Conservation (phyloP, 768 basidiomycete genomes). For the Termitomyces sp. region DNA sequence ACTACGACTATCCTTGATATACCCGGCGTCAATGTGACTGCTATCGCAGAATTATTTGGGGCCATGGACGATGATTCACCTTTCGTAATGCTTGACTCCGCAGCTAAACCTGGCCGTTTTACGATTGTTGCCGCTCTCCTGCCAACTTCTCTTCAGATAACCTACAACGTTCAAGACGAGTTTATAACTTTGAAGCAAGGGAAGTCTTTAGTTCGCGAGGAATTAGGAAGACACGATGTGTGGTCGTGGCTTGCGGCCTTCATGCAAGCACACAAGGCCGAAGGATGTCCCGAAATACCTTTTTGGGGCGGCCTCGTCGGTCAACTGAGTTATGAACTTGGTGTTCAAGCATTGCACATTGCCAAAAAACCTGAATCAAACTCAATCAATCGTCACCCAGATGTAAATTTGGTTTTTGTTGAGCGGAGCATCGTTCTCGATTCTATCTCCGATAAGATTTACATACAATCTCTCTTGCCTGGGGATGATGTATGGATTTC, state of each 20-base stretch:
- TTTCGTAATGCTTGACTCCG: slow-evolving; percentile 73
- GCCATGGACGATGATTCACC: slow-evolving; percentile 51
- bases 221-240: slow-evolving; percentile 46
- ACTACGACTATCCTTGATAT: slow-evolving; percentile 35
- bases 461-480: slow-evolving; percentile 61
- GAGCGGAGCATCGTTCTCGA: slow-evolving; percentile 77
- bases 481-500: slow-evolving; percentile 59
- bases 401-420: slow-evolving; percentile 72
- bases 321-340: slow-evolving; percentile 75
- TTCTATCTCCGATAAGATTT: slow-evolving; percentile 36
- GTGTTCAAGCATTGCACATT: slow-evolving; percentile 49
- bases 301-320: slow-evolving; percentile 87
- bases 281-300: slow-evolving; percentile 43
- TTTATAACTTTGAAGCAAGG: slow-evolving; percentile 41
- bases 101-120: slow-evolving; percentile 66
- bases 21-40: slow-evolving; percentile 33
- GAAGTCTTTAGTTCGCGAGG: slow-evolving; percentile 26
- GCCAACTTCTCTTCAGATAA: slow-evolving; percentile 49
- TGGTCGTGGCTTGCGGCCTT: slow-evolving; percentile 76
- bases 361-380: slow-evolving; percentile 21
- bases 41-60: slow-evolving; percentile 59
- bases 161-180: slow-evolving; percentile 45
- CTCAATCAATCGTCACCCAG: slow-evolving; percentile 42
- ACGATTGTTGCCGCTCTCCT: slow-evolving; percentile 66
- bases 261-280: slow-evolving; percentile 48